Percentiles rank a stretch among this genome's conserved stretches.
phyloP scores from a whole-genome alignment of 2,329 filamentous ascomycete genomes.

The Aspergillus pseudoterreus region DNA sequence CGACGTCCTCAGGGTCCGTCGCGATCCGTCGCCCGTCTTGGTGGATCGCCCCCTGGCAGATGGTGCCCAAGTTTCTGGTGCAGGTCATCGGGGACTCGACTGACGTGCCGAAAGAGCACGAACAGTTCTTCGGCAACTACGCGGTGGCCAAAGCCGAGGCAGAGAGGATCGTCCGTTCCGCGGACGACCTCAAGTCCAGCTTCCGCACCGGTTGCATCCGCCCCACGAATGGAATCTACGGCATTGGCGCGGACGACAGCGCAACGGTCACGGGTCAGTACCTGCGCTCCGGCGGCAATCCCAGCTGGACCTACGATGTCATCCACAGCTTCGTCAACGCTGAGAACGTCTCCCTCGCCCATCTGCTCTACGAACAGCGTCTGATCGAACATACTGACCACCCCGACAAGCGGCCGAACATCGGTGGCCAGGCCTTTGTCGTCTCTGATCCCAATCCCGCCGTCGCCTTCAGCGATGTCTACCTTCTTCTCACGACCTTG shows the following conservation, averaged over 20 bases:
- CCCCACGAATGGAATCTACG: slow-evolving; percentile 54
- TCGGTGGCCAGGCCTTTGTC: slow-evolving; percentile 47
- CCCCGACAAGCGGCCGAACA: slow-evolving; percentile 22
- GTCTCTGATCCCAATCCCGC: slow-evolving; percentile 52
- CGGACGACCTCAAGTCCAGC: slow-evolving; percentile 32
- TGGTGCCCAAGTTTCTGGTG: slow-evolving; percentile 36
- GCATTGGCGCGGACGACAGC: slow-evolving; percentile 41
- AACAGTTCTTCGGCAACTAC: slow-evolving; percentile 49
- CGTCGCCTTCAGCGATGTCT: slow-evolving; percentile 29
- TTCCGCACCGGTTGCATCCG: slow-evolving; percentile 55
- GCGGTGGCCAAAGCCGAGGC: slow-evolving; percentile 51
- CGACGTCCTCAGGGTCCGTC: slow-evolving; percentile 52
- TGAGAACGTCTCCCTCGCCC: slow-evolving; percentile 53
- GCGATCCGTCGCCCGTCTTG: slow-evolving; percentile 41
- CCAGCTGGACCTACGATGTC: slow-evolving; percentile 43
- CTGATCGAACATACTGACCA: slow-evolving; percentile 36
- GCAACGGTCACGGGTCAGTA: slow-evolving; percentile 37
- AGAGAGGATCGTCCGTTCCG: slow-evolving; percentile 49
- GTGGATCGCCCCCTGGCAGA: slow-evolving; percentile 45
- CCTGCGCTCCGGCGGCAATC: slow-evolving; percentile 35
- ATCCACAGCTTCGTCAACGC: slow-evolving; percentile 51
- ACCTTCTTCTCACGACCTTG: slow-evolving; percentile 26
- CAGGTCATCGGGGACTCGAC: slow-evolving; percentile 48
- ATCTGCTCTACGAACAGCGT: slow-evolving; percentile 52
- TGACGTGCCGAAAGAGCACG: slow-evolving; percentile 36